A percentile compares a stretch with the other conserved stretches of the same genome.
Conservation (phyloP, 495 filamentous ascomycete species). For the Aspergillus diversus region DNA sequence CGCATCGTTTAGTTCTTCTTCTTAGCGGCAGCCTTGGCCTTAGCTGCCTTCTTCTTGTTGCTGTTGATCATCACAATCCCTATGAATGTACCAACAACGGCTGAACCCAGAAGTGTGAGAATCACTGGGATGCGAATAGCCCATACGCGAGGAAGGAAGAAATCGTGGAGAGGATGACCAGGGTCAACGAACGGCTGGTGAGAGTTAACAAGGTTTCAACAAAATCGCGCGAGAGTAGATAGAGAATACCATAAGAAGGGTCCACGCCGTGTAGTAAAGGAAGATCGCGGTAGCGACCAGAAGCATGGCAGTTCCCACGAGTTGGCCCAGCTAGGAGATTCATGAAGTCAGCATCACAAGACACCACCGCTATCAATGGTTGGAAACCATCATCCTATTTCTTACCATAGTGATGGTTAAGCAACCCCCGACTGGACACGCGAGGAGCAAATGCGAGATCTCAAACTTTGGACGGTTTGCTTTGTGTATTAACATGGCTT, state of each 20-base stretch:
- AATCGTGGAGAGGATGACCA: slow-evolving; percentile 87
- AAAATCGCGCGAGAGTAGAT: slow-evolving; percentile 9
- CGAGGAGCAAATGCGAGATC: slow-evolving; percentile 8
- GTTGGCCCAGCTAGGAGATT: slow-evolving; percentile 78
- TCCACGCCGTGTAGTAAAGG: slow-evolving; percentile 98
- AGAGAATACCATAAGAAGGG: slow-evolving; percentile 81
- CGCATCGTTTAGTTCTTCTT: slow-evolving; percentile 63
- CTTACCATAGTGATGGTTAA: slow-evolving; percentile 34
- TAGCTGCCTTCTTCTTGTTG: slow-evolving; percentile 95
- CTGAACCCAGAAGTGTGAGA: slow-evolving; percentile 85
- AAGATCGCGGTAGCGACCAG: slow-evolving; percentile 93
- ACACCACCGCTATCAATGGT: slow-evolving; percentile 12
- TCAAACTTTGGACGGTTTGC: not conserved
- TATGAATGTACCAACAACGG: slow-evolving; percentile 95
- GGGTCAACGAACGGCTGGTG: slow-evolving; percentile 92
- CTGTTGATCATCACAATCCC: slow-evolving; percentile 98
- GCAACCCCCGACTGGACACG: slow-evolving; percentile 2
- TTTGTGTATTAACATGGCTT: slow-evolving; percentile 11
- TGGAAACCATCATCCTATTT: not conserved
- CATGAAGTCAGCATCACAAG: slow-evolving; percentile 12
- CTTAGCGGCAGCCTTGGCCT: slow-evolving; percentile 75
- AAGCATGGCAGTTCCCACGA: slow-evolving; percentile 97
- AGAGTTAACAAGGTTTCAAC: slow-evolving; percentile 6
- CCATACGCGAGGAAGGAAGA: slow-evolving; percentile 98
- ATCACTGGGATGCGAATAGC: slow-evolving; percentile 98